These are phyloP conservation scores for Arthrobotrys megalospora DNA, from an alignment of 2,329 filamentous ascomycete genomes.

Conservation along the genomic window DNA sequence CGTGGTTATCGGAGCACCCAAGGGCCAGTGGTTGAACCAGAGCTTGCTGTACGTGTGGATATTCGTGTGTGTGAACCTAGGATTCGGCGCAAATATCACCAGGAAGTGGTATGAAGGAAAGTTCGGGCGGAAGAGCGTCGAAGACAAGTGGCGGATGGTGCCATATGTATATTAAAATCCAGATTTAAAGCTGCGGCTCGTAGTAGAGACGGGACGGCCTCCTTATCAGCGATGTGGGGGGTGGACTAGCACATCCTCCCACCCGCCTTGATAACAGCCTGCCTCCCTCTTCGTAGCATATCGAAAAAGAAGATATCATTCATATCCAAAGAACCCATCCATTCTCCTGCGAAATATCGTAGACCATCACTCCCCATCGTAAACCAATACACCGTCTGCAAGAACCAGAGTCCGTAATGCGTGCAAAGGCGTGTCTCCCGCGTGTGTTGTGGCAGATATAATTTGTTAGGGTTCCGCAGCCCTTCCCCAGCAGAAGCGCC, in stretches of 20 bases:
- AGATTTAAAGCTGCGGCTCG: background rate
- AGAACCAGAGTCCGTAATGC: background rate
- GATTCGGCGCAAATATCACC: conserved; percentile 83
- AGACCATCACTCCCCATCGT: background rate
- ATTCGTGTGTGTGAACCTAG: conserved; percentile 85
- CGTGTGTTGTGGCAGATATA: conserved; percentile 5
- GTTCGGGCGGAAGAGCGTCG: conserved; percentile 78
- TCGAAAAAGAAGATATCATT: background rate
- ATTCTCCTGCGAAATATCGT: background rate
- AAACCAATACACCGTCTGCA: background rate
- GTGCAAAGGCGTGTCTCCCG: background rate
- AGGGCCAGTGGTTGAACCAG: conserved; percentile 77
- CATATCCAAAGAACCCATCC: too few relatives aligned
- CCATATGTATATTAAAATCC: conserved; percentile 49
- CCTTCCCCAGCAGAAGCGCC: conserved; percentile 17
- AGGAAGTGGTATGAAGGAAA: conserved; percentile 83
- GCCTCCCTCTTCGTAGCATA: background rate
- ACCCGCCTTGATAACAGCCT: conserved; percentile 6
- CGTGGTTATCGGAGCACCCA: conserved; percentile 80
- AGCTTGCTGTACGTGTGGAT: conserved; percentile 79
- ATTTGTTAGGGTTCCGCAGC: conserved; percentile 55
- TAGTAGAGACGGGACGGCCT: background rate
- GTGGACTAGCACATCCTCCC: background rate
- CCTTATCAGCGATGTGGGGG: conserved; percentile 23
- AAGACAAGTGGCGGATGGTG: conserved; percentile 62